These are phyloP conservation scores for Pseudocercospora pini-densiflorae DNA, from an alignment of 2,329 filamentous ascomycete genomes.

Conservation along the genomic window DNA sequence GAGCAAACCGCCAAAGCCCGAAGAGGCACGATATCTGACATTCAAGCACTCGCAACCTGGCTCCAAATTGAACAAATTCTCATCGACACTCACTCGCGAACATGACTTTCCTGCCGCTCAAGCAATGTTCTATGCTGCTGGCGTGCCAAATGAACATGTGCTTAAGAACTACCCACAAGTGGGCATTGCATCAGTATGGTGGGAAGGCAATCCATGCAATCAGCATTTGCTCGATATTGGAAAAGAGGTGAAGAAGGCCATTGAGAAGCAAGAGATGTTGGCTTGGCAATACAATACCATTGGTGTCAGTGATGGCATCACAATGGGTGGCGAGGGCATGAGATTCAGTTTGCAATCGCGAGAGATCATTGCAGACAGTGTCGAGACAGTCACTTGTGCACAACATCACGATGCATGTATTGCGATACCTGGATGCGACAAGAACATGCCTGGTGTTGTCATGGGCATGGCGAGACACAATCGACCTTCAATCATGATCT, in stretches of 20 bases:
- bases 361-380: slow-evolving; percentile 91
- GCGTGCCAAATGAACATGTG: slow-evolving; percentile 77
- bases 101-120: slow-evolving; percentile 94
- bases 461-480: slow-evolving; percentile 94
- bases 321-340: slow-evolving; percentile 96
- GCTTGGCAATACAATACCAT: slow-evolving; percentile 95
- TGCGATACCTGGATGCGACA: slow-evolving; percentile 91
- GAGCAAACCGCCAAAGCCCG: slow-evolving; percentile 33
- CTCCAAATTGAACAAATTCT: slow-evolving; percentile 81
- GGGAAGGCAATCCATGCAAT: slow-evolving; percentile 95
- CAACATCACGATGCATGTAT: slow-evolving; percentile 94
- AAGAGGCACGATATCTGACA: slow-evolving; percentile 59
- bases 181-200: slow-evolving; percentile 91
- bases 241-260: slow-evolving; percentile 80
- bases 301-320: slow-evolving; percentile 85
- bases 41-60: slow-evolving; percentile 61
- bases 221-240: slow-evolving; percentile 78
- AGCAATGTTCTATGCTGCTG: slow-evolving; percentile 94
- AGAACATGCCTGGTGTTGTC: slow-evolving; percentile 81
- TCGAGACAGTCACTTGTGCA: slow-evolving; percentile 90
- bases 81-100: slow-evolving; percentile 75
- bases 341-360: slow-evolving; percentile 87
- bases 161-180: slow-evolving; percentile 94
- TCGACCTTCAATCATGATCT: slow-evolving; percentile 92
- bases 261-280: slow-evolving; percentile 83